Conservation (phyloP, 2,329 filamentous ascomycete genomes). For the Trichoderma pleuroti region DNA sequence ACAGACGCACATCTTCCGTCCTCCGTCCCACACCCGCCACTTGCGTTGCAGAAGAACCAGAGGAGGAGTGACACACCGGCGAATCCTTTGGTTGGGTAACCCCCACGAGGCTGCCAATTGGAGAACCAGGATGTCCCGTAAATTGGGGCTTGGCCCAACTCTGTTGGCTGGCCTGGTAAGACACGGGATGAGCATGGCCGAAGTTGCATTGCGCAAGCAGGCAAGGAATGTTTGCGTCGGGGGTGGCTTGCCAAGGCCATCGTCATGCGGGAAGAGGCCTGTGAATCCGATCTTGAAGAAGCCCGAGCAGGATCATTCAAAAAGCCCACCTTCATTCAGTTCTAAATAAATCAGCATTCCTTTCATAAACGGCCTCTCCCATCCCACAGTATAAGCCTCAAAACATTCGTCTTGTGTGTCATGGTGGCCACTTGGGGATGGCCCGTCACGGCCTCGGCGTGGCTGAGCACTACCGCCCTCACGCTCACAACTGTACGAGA, state of each 20-base stretch:
- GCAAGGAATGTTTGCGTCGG: not conserved
- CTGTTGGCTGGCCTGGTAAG: not conserved
- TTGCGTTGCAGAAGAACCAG: not conserved
- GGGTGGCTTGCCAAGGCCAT: not conserved
- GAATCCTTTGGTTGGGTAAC: not conserved
- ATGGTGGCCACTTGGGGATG: not conserved
- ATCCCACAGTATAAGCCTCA: too few species aligned
- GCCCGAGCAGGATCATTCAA: not conserved
- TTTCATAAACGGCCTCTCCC: not conserved
- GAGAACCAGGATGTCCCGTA: not conserved
- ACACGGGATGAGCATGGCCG: not conserved
- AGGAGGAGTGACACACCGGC: not conserved
- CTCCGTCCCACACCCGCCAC: not conserved
- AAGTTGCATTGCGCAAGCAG: not conserved
- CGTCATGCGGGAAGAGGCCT: too few species aligned
- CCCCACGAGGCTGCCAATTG: constrained; percentile 7
- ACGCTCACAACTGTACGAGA: not conserved
- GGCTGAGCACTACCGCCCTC: not conserved
- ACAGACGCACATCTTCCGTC: not conserved
- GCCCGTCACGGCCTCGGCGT: not conserved
- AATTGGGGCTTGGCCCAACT: not conserved
- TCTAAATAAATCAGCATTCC: not conserved
- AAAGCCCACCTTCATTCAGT: not conserved
- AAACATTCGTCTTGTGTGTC: not conserved
- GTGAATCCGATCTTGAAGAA: not conserved